Evolutionary conservation across 2,329 filamentous ascomycete genomes (phyloP).

Genomic region (Juglanconis sp.): DNA sequence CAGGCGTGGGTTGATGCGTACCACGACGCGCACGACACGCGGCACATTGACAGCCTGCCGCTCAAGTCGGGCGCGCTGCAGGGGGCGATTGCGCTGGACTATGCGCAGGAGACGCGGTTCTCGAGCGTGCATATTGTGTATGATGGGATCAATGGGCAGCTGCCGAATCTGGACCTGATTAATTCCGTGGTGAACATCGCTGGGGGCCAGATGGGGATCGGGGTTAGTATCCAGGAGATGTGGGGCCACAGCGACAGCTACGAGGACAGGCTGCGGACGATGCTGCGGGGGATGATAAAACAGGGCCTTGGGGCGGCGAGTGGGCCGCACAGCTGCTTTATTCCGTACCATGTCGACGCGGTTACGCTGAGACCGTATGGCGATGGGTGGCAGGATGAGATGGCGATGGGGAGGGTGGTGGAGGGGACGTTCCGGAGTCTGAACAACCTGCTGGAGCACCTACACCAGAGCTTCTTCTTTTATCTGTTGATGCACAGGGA

Average conservation of each 20-base stretch:
- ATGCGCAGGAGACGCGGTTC: slow-evolving; percentile 79
- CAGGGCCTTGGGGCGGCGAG: slow-evolving; percentile 87
- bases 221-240: slow-evolving; percentile 81
- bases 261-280: slow-evolving; percentile 76
- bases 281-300: slow-evolving; percentile 87
- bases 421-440: slow-evolving; percentile 90
- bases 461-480: slow-evolving; percentile 99
- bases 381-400: slow-evolving; percentile 94
- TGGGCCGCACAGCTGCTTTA: slow-evolving; percentile 91
- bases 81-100: slow-evolving; percentile 90
- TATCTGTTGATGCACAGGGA: slow-evolving; percentile 90
- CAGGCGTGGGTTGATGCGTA: slow-evolving; percentile 99
- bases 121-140: slow-evolving; percentile 88
- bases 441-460: slow-evolving; percentile 93
- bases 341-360: slow-evolving; percentile 95
- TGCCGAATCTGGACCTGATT: slow-evolving; percentile 93
- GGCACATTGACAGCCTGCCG: slow-evolving; percentile 69
- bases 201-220: slow-evolving; percentile 86
- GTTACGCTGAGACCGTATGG: slow-evolving; percentile 89
- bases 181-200: slow-evolving; percentile 90
- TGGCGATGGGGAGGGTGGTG: slow-evolving; percentile 84
- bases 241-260: slow-evolving; percentile 77
- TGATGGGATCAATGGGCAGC: slow-evolving; percentile 90
- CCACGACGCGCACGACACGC: slow-evolving; percentile 78
- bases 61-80: slow-evolving; percentile 93